These are phyloP conservation scores for Perilla frutescens DNA, from an alignment of 257 asterid genomes.

Conservation along the genomic window DNA sequence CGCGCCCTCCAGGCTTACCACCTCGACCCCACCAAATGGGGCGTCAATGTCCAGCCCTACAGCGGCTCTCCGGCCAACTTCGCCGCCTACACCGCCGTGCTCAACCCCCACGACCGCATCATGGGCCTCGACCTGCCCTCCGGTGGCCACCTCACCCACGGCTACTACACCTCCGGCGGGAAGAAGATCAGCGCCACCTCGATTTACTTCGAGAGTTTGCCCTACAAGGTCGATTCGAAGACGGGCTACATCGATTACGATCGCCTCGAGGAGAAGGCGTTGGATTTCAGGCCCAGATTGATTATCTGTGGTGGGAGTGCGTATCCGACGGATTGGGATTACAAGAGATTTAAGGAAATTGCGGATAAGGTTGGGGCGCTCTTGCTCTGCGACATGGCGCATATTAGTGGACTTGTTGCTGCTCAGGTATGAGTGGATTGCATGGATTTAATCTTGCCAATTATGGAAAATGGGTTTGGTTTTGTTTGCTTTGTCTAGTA, in stretches of 20 bases:
- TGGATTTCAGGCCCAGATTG: conserved; percentile 89
- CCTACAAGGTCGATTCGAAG: conserved; percentile 79
- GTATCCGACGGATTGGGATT: conserved; percentile 77
- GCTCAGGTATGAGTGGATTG: conserved; percentile 64
- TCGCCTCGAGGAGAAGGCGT: conserved; percentile 69
- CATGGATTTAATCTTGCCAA: not conserved
- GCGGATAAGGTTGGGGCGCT: conserved; percentile 80
- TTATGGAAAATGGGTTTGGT: conserved; percentile 19
- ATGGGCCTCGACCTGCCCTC: conserved; percentile 91
- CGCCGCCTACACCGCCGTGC: conserved; percentile 80
- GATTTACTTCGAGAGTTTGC: conserved; percentile 90
- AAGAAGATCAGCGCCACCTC: conserved; percentile 95
- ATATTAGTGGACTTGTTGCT: conserved; percentile 96
- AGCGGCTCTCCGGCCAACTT: conserved; percentile 78
- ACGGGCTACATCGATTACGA: conserved; percentile 92
- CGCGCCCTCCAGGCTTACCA: conserved; percentile 72
- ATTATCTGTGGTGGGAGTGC: conserved; percentile 97
- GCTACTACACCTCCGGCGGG: conserved; percentile 77
- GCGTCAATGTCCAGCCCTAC: conserved; percentile 82
- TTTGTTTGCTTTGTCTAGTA: not conserved
- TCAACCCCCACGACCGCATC: conserved; percentile 79
- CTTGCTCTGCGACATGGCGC: conserved; percentile 96
- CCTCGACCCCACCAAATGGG: conserved; percentile 64
- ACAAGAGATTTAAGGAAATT: conserved; percentile 58
- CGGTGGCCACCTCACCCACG: conserved; percentile 86